Percentiles rank a stretch among this genome's conserved stretches.
phyloP scores from a whole-genome alignment of 495 filamentous ascomycete genomes.

The Ramalina intermedia region DNA sequence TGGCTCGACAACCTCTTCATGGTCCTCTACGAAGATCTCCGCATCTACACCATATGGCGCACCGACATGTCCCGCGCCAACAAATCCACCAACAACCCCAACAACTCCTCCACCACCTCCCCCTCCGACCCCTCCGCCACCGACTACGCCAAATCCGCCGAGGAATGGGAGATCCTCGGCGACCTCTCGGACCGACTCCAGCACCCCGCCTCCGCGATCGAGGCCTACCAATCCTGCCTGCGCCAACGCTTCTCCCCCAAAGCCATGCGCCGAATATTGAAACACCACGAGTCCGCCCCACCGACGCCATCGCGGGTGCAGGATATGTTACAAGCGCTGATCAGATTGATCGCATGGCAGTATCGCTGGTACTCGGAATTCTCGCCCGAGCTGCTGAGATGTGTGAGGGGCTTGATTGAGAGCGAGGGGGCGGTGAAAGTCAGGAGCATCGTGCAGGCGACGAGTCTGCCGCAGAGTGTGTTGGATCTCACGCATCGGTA shows the following conservation, averaged over 20 bases:
- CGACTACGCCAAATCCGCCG: slow-evolving; percentile 86
- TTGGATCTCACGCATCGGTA: slow-evolving; percentile 94
- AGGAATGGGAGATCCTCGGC: slow-evolving; percentile 97
- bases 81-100: slow-evolving; percentile 50
- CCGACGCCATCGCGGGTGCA: slow-evolving; percentile 50
- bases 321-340: slow-evolving; percentile 63
- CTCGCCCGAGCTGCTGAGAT: slow-evolving; percentile 72
- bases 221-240: slow-evolving; percentile 80
- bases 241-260: slow-evolving; percentile 75
- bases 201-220: slow-evolving; percentile 73
- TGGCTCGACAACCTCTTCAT: slow-evolving; percentile 99
- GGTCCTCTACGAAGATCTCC: slow-evolving; percentile 95
- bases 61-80: slow-evolving; percentile 74
- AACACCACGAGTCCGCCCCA: slow-evolving; percentile 42
- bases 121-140: slow-evolving; percentile 73
- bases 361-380: slow-evolving; percentile 99
- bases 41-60: slow-evolving; percentile 97
- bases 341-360: slow-evolving; percentile 88
- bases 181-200: slow-evolving; percentile 85
- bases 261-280: slow-evolving; percentile 71
- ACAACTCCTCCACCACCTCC: slow-evolving; percentile 86
- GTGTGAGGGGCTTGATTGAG: slow-evolving; percentile 84
- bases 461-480: slow-evolving; percentile 80
- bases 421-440: slow-evolving; percentile 97
- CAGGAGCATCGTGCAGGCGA: slow-evolving; percentile 90